Conservation (phyloP, 176 grass and related monocot species). For the Oryza meridionalis region DNA sequence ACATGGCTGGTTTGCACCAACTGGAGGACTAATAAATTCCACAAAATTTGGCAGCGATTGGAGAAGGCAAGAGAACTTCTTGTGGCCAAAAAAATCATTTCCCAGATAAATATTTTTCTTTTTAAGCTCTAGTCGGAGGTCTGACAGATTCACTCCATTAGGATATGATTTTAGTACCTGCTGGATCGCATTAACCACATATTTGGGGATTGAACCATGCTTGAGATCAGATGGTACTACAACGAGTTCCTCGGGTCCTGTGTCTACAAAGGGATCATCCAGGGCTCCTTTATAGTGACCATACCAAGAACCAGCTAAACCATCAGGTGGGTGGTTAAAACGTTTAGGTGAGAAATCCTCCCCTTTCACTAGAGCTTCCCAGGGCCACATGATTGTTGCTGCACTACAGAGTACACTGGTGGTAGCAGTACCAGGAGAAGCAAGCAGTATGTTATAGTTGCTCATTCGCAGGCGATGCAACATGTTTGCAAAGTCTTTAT, state of each 20-base stretch:
- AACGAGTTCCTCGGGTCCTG: constrained; percentile 52
- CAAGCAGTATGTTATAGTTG: constrained; percentile 95
- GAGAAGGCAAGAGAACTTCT: constrained; percentile 67
- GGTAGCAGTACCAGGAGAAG: constrained; percentile 42
- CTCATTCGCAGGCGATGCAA: constrained; percentile 90
- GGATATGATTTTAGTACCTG: constrained; percentile 56
- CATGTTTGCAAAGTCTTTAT: constrained; percentile 80
- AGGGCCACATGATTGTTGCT: constrained; percentile 88
- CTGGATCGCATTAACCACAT: constrained; percentile 42
- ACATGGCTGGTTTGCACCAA: constrained; percentile 25
- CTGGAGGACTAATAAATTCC: constrained; percentile 25
- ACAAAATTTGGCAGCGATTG: constrained; percentile 60
- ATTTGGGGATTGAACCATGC: constrained; percentile 49
- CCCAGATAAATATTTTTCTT: constrained; percentile 53
- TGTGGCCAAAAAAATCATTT: constrained; percentile 60
- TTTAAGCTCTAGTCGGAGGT: constrained; percentile 30
- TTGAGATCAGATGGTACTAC: constrained; percentile 39
- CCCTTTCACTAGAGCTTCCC: constrained; percentile 81
- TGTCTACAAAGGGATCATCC: constrained; percentile 61
- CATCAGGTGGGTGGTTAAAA: constrained; percentile 89
- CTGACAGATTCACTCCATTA: constrained; percentile 50
- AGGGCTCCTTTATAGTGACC: constrained; percentile 72
- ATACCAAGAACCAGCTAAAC: constrained; percentile 92
- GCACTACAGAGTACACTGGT: constrained; percentile 61
- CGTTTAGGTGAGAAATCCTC: constrained; percentile 51